A percentile compares a stretch with the other conserved stretches of the same genome.
Evolutionary conservation across 2,329 filamentous ascomycete species (phyloP).

Genomic region (Diplodia intermedia): DNA sequence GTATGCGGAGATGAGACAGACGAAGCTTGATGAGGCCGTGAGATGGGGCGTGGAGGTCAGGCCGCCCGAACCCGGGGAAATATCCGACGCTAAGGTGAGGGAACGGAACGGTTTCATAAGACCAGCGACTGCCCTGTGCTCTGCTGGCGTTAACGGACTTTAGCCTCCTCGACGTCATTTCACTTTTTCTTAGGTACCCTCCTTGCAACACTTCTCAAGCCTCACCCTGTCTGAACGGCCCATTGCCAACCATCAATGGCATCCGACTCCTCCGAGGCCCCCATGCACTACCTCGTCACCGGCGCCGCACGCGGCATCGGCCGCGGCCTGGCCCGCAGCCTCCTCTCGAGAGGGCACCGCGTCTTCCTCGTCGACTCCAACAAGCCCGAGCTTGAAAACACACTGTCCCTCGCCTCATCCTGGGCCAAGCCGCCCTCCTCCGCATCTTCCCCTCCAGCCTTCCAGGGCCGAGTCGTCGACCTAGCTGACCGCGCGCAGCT

Average conservation of each 20-base stretch:
- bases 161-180: constrained; percentile 4
- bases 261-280: neutral
- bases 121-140: no score
- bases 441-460: constrained; percentile 26
- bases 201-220: no score
- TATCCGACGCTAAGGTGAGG: no score
- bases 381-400: constrained; percentile 49
- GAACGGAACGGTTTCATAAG: no score
- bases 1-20: no score
- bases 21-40: no score
- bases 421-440: constrained; percentile 30
- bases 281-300: constrained; percentile 47
- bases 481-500: constrained; percentile 50
- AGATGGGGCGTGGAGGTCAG: no score
- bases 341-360: constrained; percentile 52
- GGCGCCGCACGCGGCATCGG: constrained; percentile 57
- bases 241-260: constrained; percentile 1
- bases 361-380: constrained; percentile 57
- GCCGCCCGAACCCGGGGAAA: no score
- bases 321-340: constrained; percentile 53
- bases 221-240: neutral
- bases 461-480: constrained; percentile 42
- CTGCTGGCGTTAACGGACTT: neutral
- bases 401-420: constrained; percentile 38
- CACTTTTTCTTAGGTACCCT: neutral